Evolutionary conservation across 495 filamentous ascomycete genomes (phyloP), one percentile per base, ranked within the genome.

Genomic region (Letharia lupina): DNA sequence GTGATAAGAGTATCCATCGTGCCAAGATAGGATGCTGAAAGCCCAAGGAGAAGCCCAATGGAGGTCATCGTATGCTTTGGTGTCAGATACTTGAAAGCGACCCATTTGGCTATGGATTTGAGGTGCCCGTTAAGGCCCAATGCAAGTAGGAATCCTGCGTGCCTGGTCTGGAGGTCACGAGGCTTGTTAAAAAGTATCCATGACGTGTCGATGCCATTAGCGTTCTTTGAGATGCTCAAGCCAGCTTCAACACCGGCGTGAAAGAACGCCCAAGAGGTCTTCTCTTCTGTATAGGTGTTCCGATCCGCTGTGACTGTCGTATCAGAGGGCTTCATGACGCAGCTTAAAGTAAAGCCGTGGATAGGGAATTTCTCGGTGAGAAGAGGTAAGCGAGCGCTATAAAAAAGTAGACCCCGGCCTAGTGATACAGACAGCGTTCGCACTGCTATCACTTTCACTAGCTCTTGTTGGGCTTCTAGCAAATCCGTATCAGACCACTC

Each of bases 161-260:
- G 94, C 18, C 93, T 85, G 71, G 97, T 96, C 48, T 85, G 94
- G 2, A 96, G 84, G 37, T 99, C 95, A 44, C 85, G 82, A 1
- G 95, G 93, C 73, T 96, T 98, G 77, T 99, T 99, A 79, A 94
- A 97, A 47, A 96, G 80, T 70, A 99, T 96, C 94, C 94, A 99
- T 0, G 92, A 96, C 3, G 92, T 96, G 70, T 99, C 94, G 66
- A 99, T 96, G 9, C 92, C 91, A 74, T 90, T 92, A 1, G 93
- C 94, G 42, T 91, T 82, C 37, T 86, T 88, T 1, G 95, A 95
- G 61, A 98, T 95, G 44, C 90, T 91, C 60, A 99, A 79, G 12
- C 93, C 94, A 16, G 89, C 89, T 8, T 93, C 86, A 31, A 96
- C 94, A 42, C 94, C 94, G 65, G 92, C 89, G 76, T 99, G 93